A percentile compares a stretch with the other conserved stretches of the same genome.
phyloP scores from a whole-genome alignment of 1,284 basidiomycete genomes.

The Fomitopsis pinicola region DNA sequence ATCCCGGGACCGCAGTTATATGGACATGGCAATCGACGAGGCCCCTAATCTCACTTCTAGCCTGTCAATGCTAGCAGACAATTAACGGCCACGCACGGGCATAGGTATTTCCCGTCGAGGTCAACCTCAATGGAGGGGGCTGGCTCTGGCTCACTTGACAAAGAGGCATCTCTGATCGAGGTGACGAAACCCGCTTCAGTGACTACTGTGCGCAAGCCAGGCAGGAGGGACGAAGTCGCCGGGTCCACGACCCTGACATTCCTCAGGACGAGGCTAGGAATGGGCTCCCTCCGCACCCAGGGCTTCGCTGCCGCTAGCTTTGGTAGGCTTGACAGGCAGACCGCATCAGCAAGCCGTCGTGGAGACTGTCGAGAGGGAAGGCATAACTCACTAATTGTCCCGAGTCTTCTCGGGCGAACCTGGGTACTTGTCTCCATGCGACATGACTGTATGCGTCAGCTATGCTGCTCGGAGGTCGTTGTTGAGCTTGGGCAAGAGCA shows the following conservation, averaged over 20 bases:
- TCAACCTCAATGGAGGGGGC: slow-evolving; percentile 26
- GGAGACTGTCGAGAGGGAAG: neutral
- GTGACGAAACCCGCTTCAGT: slow-evolving; percentile 28
- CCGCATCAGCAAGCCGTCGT: neutral
- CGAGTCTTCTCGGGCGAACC: slow-evolving; percentile 14
- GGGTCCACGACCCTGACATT: slow-evolving; percentile 34
- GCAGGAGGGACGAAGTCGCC: slow-evolving; percentile 19
- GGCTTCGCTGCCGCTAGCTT: slow-evolving; percentile 33
- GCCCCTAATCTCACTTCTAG: slow-evolving; percentile 16
- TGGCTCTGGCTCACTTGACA: slow-evolving; percentile 13
- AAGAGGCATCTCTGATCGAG: neutral
- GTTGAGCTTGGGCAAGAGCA: too few relatives aligned
- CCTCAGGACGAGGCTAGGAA: slow-evolving; percentile 25
- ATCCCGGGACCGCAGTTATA: slow-evolving; percentile 37
- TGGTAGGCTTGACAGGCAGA: slow-evolving; percentile 23
- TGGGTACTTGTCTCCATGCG: slow-evolving; percentile 9
- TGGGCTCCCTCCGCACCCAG: slow-evolving; percentile 24
- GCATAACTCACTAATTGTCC: slow-evolving; percentile 9
- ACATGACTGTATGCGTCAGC: neutral
- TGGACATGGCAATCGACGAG: slow-evolving; percentile 44
- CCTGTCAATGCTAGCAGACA: neutral
- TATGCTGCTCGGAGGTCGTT: too few relatives aligned
- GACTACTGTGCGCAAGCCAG: slow-evolving; percentile 28
- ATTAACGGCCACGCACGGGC: slow-evolving; percentile 27
- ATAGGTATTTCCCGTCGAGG: slow-evolving; percentile 34